Evolutionary conservation across 1,284 basidiomycete genomes (phyloP).

Genomic region (Rhodotorula sp.): DNA sequence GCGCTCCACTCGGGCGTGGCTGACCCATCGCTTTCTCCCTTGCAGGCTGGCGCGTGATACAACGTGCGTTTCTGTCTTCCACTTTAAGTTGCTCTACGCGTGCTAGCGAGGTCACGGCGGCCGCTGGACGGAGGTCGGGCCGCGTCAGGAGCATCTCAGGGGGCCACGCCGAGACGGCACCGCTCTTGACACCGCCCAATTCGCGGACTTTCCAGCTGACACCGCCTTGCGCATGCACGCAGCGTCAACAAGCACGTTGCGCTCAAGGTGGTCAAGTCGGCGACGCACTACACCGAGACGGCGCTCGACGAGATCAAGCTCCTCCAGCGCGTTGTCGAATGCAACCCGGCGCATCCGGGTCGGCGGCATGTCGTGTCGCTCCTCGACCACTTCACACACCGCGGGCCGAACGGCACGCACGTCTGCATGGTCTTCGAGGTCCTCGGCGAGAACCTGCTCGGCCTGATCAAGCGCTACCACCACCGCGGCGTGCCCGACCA

Average conservation of each 20-base stretch:
- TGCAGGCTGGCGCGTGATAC: slow-evolving; percentile 26
- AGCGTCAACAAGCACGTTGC: slow-evolving; percentile 83
- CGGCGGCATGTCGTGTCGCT: slow-evolving; percentile 89
- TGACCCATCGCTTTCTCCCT: neutral
- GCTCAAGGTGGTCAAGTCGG: slow-evolving; percentile 98
- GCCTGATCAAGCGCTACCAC: slow-evolving; percentile 92
- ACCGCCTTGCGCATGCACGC: neutral
- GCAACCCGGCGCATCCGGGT: slow-evolving; percentile 70
- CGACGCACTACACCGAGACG: slow-evolving; percentile 94
- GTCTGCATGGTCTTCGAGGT: slow-evolving; percentile 99
- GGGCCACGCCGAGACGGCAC: neutral
- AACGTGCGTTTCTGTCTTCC: neutral
- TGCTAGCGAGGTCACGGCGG: no score
- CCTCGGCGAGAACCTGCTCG: slow-evolving; percentile 95
- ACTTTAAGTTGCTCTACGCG: no score
- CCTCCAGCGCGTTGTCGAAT: slow-evolving; percentile 88
- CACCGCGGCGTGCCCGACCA: slow-evolving; percentile 92
- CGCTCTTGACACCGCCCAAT: neutral
- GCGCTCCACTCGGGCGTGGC: slow-evolving; percentile 17
- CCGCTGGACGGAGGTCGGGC: neutral
- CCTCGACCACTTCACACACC: slow-evolving; percentile 95
- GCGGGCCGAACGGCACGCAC: slow-evolving; percentile 93
- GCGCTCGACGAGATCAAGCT: slow-evolving; percentile 99
- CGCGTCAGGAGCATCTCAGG: neutral
- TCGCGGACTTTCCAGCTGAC: neutral